phyloP scores from a whole-genome alignment of 768 basidiomycete genomes.

The Russula virescens region DNA sequence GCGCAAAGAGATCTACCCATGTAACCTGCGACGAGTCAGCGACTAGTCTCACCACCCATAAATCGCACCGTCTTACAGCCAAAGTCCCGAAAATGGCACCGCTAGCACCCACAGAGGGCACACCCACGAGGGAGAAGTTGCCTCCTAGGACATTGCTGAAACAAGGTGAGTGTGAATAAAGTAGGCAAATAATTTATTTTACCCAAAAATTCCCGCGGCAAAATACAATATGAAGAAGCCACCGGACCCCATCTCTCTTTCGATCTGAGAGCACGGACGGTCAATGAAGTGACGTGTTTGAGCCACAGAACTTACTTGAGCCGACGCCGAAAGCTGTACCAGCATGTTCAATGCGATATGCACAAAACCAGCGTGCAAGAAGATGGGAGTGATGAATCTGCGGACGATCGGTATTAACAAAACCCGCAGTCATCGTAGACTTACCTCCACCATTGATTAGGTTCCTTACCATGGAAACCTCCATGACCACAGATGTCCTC shows the following conservation, averaged over 20 bases:
- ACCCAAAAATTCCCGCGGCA: slow-evolving; percentile 91
- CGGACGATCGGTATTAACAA: slow-evolving; percentile 2
- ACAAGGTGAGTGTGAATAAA: not conserved
- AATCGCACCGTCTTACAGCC: slow-evolving; percentile 43
- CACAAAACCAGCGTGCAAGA: slow-evolving; percentile 94
- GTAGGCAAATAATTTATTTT: slow-evolving; percentile 20
- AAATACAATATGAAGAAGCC: slow-evolving; percentile 86
- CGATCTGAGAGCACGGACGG: slow-evolving; percentile 46
- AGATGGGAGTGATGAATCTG: slow-evolving; percentile 56
- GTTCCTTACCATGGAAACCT: slow-evolving; percentile 45
- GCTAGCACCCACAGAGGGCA: slow-evolving; percentile 86
- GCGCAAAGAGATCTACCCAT: slow-evolving; percentile 86
- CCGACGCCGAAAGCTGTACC: slow-evolving; percentile 74
- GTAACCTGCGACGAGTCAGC: slow-evolving; percentile 43
- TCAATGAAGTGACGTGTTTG: not conserved
- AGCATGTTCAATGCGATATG: slow-evolving; percentile 89
- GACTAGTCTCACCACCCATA: not conserved
- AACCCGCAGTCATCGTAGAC: not conserved
- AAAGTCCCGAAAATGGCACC: slow-evolving; percentile 90
- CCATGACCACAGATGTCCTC: slow-evolving; percentile 88
- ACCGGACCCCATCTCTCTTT: slow-evolving; percentile 84
- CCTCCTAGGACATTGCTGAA: slow-evolving; percentile 80
- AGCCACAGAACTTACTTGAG: slow-evolving; percentile 45
- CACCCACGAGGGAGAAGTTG: slow-evolving; percentile 85
- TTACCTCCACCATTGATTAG: slow-evolving; percentile 54